Evolutionary conservation across 1,139 yeast genomes (phyloP).

Genomic region (Wickerhamomyces sp.): DNA sequence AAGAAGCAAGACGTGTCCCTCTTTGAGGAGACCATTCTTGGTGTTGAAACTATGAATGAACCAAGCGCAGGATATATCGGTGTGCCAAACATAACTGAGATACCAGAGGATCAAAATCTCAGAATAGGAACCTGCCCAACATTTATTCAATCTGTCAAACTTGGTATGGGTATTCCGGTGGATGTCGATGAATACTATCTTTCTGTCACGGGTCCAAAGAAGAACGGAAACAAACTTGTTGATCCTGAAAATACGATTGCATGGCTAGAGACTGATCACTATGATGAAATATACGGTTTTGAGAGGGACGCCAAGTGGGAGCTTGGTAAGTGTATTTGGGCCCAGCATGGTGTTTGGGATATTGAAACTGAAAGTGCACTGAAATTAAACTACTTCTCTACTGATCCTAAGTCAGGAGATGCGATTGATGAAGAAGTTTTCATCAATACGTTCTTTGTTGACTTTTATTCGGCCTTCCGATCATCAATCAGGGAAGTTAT

Average conservation of each 20-base stretch:
- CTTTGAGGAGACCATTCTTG: constrained; percentile 51
- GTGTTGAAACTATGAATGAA: constrained; percentile 85
- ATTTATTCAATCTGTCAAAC: constrained; percentile 48
- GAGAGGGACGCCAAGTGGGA: constrained; percentile 58
- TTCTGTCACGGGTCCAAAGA: constrained; percentile 69
- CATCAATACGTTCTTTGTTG: constrained; percentile 56
- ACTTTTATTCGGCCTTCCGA: constrained; percentile 49
- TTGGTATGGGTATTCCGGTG: constrained; percentile 71
- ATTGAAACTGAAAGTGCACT: constrained; percentile 32
- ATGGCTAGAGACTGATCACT: constrained; percentile 51
- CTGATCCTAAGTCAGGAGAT: constrained; percentile 35
- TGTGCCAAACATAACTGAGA: constrained; percentile 36
- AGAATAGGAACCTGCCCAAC: constrained; percentile 68
- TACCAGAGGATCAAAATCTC: constrained; percentile 52
- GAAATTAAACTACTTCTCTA: constrained; percentile 43
- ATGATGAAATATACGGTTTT: constrained; percentile 70
- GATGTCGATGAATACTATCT: constrained; percentile 64
- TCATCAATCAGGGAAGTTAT: constrained; percentile 40
- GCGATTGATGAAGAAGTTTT: constrained; percentile 52
- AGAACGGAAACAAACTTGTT: constrained; percentile 46
- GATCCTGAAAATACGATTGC: constrained; percentile 66
- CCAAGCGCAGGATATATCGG: constrained; percentile 71
- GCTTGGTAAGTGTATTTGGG: constrained; percentile 74
- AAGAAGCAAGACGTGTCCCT: constrained; percentile 45
- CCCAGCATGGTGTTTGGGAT: constrained; percentile 75